Conservation (phyloP, 768 basidiomycete species). For the Auricularia sp. region DNA sequence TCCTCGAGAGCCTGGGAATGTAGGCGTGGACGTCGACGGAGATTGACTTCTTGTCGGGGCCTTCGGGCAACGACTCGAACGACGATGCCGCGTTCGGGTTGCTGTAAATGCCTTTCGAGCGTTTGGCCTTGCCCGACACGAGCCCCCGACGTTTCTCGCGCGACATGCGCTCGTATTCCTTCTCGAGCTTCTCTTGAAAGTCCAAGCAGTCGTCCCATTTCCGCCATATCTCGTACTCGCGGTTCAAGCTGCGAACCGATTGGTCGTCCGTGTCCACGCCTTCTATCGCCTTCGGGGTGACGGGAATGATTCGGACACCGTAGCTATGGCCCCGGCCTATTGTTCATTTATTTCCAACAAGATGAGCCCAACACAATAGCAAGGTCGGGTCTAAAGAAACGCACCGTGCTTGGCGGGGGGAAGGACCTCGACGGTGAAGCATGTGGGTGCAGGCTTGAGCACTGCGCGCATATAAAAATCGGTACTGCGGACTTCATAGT, state of each 20-base stretch:
- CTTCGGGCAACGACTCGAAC: constrained; percentile 77
- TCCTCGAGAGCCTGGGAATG: constrained; percentile 61
- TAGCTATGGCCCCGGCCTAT: constrained; percentile 47
- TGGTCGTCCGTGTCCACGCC: constrained; percentile 13
- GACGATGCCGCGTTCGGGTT: constrained; percentile 54
- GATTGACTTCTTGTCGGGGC: constrained; percentile 67
- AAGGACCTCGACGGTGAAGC: constrained; percentile 52
- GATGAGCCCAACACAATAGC: neutral
- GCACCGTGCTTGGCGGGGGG: constrained; percentile 48
- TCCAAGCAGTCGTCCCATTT: constrained; percentile 76
- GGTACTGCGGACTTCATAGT: neutral
- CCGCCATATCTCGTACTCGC: constrained; percentile 67
- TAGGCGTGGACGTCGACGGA: constrained; percentile 57
- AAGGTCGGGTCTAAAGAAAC: constrained; percentile 8
- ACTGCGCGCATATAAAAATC: constrained; percentile 49
- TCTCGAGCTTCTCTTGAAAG: constrained; percentile 63
- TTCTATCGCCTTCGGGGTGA: constrained; percentile 13
- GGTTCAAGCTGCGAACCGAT: constrained; percentile 17
- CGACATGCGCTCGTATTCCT: constrained; percentile 52
- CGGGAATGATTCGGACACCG: constrained; percentile 51
- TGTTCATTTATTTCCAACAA: neutral
- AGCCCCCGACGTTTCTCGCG: constrained; percentile 60
- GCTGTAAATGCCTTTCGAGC: constrained; percentile 33
- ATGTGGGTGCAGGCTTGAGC: constrained; percentile 44
- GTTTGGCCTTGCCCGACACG: constrained; percentile 57